A percentile compares a stretch with the other conserved stretches of the same genome.
Evolutionary conservation across 371 early-diverging fungal species (phyloP).

Genomic region (Massospora cicadina): DNA sequence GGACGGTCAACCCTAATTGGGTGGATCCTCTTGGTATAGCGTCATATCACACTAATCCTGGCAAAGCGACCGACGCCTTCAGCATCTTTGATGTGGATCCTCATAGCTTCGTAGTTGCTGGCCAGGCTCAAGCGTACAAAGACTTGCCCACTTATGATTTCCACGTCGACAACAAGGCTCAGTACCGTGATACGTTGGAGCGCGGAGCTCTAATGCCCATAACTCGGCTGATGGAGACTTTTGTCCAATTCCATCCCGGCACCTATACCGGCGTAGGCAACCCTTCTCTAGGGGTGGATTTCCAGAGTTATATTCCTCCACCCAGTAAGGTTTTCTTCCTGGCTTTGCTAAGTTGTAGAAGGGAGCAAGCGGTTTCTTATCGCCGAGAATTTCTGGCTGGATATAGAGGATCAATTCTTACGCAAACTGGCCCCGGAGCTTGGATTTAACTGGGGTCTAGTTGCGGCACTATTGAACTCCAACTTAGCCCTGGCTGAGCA

Average conservation of each 20-base stretch:
- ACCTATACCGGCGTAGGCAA: neutral
- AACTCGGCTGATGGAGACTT: neutral
- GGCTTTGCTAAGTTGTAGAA: neutral
- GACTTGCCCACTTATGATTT: neutral
- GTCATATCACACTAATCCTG: neutral
- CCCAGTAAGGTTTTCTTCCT: neutral
- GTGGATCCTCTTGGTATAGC: neutral
- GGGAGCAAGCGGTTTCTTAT: neutral
- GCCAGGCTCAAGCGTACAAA: neutral
- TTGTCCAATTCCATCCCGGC: neutral
- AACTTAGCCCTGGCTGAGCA: neutral
- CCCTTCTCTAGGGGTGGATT: neutral
- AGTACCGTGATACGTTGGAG: neutral
- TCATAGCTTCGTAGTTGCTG: neutral
- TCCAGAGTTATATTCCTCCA: neutral
- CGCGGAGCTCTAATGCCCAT: neutral
- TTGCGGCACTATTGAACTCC: neutral
- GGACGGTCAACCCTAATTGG: neutral
- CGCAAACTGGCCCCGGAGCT: neutral
- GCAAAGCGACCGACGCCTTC: neutral
- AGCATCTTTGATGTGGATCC: neutral
- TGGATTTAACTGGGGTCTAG: slow-evolving; percentile 2
- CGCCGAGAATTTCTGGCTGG: neutral
- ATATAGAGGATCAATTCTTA: neutral
- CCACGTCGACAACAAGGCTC: neutral